These are phyloP conservation scores for Fraxinus sp. DNA, from an alignment of 305 asterid genomes.

Conservation along the genomic window DNA sequence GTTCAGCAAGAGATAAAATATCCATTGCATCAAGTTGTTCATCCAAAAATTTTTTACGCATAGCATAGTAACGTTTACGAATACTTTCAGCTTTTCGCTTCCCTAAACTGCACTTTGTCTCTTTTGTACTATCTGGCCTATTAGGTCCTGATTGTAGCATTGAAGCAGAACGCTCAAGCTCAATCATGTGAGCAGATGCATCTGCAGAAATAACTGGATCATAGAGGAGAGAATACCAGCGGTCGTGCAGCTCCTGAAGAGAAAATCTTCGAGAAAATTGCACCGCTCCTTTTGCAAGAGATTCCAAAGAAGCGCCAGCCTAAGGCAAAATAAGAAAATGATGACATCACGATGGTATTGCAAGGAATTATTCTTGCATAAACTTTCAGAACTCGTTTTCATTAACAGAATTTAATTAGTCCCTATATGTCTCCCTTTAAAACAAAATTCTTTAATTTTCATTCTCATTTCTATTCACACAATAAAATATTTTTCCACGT, in stretches of 20 bases:
- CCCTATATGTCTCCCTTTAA: too few relatives aligned
- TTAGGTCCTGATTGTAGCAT: slow-evolving; percentile 36
- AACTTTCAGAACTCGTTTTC: slow-evolving; percentile 15
- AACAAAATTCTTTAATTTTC: too few relatives aligned
- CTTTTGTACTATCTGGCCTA: slow-evolving; percentile 39
- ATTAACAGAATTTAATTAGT: not conserved
- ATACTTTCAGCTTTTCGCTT: slow-evolving; percentile 64
- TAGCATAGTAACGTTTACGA: slow-evolving; percentile 51
- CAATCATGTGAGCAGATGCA: slow-evolving; percentile 53
- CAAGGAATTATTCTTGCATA: not conserved
- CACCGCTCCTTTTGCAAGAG: slow-evolving; percentile 83
- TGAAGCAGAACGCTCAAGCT: slow-evolving; percentile 38
- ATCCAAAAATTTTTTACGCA: slow-evolving; percentile 61
- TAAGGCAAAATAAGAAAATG: slow-evolving; percentile 23
- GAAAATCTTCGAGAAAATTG: slow-evolving; percentile 66
- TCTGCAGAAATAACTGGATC: slow-evolving; percentile 56
- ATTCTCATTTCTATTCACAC: too few relatives aligned
- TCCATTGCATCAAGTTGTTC: slow-evolving; percentile 44
- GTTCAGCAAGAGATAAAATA: slow-evolving; percentile 35
- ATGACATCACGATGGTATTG: not conserved
- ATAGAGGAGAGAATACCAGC: slow-evolving; percentile 77
- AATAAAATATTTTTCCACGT: too few relatives aligned
- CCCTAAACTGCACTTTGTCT: slow-evolving; percentile 26
- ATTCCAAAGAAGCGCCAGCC: slow-evolving; percentile 88
- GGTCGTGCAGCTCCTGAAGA: slow-evolving; percentile 57